phyloP scores from a whole-genome alignment of 768 basidiomycete species.

The Russula sp. region DNA sequence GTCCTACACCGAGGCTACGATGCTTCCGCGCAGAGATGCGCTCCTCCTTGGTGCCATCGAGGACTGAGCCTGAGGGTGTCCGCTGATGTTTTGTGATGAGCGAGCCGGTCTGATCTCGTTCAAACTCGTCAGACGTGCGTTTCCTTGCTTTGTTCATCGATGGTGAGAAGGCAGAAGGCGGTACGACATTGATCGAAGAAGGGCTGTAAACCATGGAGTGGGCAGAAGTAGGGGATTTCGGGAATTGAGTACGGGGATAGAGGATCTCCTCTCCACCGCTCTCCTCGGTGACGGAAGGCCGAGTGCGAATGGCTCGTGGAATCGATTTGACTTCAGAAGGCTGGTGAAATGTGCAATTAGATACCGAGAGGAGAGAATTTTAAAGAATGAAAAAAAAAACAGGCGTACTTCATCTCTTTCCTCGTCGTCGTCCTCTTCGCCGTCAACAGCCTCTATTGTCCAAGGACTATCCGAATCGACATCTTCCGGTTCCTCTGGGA shows the following conservation, averaged over 20 bases:
- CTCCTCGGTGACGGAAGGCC: slow-evolving; percentile 70
- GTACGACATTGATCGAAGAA: not conserved
- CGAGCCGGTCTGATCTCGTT: slow-evolving; percentile 26
- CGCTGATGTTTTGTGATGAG: slow-evolving; percentile 23
- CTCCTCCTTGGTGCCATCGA: slow-evolving; percentile 41
- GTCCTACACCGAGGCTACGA: slow-evolving; percentile 23
- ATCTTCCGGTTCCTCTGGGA: slow-evolving; percentile 37
- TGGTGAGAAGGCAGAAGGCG: slow-evolving; percentile 23
- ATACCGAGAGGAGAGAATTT: not conserved
- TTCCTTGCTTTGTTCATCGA: slow-evolving; percentile 27
- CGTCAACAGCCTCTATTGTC: slow-evolving; percentile 85
- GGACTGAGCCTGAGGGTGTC: slow-evolving; percentile 17
- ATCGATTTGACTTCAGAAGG: slow-evolving; percentile 38
- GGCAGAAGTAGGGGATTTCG: not conserved
- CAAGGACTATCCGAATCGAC: slow-evolving; percentile 72
- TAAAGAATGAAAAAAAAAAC: not conserved
- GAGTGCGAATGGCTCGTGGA: slow-evolving; percentile 47
- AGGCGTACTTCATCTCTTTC: slow-evolving; percentile 59
- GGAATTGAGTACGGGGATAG: slow-evolving; percentile 56
- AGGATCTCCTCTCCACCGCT: slow-evolving; percentile 89
- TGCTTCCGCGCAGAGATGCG: slow-evolving; percentile 19
- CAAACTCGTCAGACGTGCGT: slow-evolving; percentile 33
- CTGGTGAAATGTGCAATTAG: slow-evolving; percentile 31
- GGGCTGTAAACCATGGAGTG: not conserved
- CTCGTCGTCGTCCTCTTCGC: slow-evolving; percentile 48